Conservation (phyloP, 345 rosid species). For the Ceriops zippeliana region DNA sequence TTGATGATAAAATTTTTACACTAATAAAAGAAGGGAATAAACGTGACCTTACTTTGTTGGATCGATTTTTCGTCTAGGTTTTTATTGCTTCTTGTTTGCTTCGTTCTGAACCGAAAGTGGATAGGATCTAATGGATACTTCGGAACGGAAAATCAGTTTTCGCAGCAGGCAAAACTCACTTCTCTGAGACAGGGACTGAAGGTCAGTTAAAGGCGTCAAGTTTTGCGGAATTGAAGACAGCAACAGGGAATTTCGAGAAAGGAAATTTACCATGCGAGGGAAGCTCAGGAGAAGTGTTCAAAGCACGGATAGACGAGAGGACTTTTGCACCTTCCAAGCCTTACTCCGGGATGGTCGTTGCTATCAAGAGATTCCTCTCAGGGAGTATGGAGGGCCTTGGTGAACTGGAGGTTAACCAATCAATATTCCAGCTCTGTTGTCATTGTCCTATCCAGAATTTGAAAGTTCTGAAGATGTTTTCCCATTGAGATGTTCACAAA, state of each 20-base stretch:
- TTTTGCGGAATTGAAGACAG: slow-evolving; percentile 53
- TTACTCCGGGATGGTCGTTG: slow-evolving; percentile 63
- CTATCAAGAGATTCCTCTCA: slow-evolving; percentile 48
- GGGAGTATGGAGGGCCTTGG: no score
- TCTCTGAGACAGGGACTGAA: slow-evolving; percentile 34
- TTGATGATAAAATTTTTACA: no score
- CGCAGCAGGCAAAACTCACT: slow-evolving; percentile 41
- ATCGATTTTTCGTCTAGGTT: no score
- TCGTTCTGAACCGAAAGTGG: slow-evolving; percentile 28
- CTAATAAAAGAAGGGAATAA: no score
- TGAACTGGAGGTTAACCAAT: no score
- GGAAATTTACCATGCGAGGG: slow-evolving; percentile 72
- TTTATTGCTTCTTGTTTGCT: neutral
- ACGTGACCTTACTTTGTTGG: no score
- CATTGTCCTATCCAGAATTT: no score
- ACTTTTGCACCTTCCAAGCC: slow-evolving; percentile 52
- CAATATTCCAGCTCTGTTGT: no score
- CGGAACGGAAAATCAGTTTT: no score
- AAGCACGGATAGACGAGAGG: slow-evolving; percentile 74
- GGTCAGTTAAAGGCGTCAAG: slow-evolving; percentile 42
- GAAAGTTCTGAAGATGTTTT: no score
- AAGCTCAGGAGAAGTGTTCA: slow-evolving; percentile 74
- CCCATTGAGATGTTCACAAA: no score
- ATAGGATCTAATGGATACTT: no score
- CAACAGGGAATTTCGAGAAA: slow-evolving; percentile 54